phyloP scores from a whole-genome alignment of 768 basidiomycete species.

The Leccinum longicurvipes region DNA sequence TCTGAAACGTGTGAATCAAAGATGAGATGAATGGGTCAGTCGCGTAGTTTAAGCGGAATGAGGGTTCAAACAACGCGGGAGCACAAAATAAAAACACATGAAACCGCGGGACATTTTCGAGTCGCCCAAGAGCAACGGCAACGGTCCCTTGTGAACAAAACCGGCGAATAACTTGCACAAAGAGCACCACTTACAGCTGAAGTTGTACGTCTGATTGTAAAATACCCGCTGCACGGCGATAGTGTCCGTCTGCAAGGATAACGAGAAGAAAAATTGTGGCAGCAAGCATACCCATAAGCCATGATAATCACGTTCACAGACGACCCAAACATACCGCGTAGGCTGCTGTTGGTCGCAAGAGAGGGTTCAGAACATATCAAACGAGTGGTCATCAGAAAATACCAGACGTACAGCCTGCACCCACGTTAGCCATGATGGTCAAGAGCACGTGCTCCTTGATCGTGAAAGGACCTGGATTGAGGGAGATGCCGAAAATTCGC shows the following conservation, averaged over 20 bases:
- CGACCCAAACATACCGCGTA: conserved; percentile 37
- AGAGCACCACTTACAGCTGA: conserved; percentile 36
- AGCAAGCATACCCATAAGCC: not conserved
- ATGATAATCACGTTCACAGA: not conserved
- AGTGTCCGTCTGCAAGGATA: conserved; percentile 51
- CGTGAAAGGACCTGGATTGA: conserved; percentile 74
- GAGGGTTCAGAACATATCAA: not conserved
- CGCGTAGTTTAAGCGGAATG: not conserved
- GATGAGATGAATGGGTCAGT: not conserved
- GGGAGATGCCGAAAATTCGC: conserved; percentile 52
- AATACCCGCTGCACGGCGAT: conserved; percentile 69
- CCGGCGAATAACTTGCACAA: not conserved
- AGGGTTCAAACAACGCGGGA: not conserved
- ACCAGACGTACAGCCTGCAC: conserved; percentile 23
- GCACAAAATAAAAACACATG: not conserved
- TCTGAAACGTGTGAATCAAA: conserved; percentile 27
- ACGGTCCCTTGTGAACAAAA: not conserved
- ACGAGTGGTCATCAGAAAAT: not conserved
- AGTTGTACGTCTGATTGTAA: conserved; percentile 58
- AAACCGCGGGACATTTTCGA: not conserved
- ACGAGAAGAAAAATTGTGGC: not conserved
- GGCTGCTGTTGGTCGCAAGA: conserved; percentile 31
- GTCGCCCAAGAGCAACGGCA: too few species aligned
- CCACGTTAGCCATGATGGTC: conserved; percentile 64
- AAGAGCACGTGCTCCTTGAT: conserved; percentile 73